Percentiles rank a stretch among this genome's conserved stretches.
Evolutionary conservation across 2,329 filamentous ascomycete species (phyloP).

Genomic region (Zymoseptoria tritici): DNA sequence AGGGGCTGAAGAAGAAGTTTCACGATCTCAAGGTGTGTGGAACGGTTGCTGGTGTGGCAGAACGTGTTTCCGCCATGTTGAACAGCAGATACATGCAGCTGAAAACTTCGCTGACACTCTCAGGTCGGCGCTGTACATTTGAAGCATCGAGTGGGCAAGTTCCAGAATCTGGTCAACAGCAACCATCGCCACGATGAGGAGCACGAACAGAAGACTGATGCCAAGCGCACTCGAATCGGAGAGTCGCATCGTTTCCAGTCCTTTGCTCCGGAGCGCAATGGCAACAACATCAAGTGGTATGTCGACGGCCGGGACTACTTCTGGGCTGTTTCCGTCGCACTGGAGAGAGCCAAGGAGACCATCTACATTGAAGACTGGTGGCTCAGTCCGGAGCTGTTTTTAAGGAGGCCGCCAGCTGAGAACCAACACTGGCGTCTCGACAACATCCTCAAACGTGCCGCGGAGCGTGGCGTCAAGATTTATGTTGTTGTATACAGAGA

Average conservation of each 20-base stretch:
- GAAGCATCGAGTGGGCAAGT: conserved; percentile 58
- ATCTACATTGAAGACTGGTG: conserved; percentile 98
- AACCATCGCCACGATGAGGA: conserved; percentile 92
- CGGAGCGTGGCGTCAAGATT: conserved; percentile 90
- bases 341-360: conserved; percentile 83
- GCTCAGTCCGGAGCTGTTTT: conserved; percentile 80
- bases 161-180: conserved; percentile 64
- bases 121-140: conserved; percentile 49
- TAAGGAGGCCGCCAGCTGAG: conserved; percentile 73
- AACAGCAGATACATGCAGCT: not conserved
- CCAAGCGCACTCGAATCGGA: conserved; percentile 64
- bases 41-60: not conserved
- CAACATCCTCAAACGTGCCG: conserved; percentile 75
- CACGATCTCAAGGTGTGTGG: conserved; percentile 16
- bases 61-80: not conserved
- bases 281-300: conserved; percentile 87
- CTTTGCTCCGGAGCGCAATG: conserved; percentile 78
- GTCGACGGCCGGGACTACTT: conserved; percentile 94
- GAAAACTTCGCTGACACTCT: not conserved
- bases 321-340: conserved; percentile 79
- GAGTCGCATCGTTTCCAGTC: conserved; percentile 78
- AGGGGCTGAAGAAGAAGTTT: conserved; percentile 18
- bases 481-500: conserved; percentile 91
- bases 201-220: conserved; percentile 77
- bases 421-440: conserved; percentile 86